Evolutionary conservation across 805 yeast genomes (phyloP).

Genomic region (Scheffersomyces coipomensis): DNA sequence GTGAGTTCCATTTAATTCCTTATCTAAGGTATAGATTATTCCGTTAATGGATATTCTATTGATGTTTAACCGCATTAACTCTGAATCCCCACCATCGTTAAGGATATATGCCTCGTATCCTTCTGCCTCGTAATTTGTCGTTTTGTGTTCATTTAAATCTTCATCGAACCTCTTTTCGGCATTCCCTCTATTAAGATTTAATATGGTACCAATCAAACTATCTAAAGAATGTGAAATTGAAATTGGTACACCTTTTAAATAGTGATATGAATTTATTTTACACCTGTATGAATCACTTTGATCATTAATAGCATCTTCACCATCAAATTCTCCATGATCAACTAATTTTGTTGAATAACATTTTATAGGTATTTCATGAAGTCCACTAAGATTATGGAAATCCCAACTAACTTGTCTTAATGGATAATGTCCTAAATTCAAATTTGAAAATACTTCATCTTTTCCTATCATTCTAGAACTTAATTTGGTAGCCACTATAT

Average conservation of each 20-base stretch:
- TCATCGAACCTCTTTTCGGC: slow-evolving; percentile 35
- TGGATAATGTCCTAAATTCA: slow-evolving; percentile 12
- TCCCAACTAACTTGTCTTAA: slow-evolving; percentile 28
- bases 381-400: slow-evolving; percentile 19
- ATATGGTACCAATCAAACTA: slow-evolving; percentile 27
- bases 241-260: slow-evolving; percentile 5
- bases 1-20: slow-evolving; percentile 40
- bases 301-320: slow-evolving; percentile 21
- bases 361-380: slow-evolving; percentile 22
- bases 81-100: slow-evolving; percentile 33
- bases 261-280: not conserved
- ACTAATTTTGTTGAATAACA: slow-evolving; percentile 32
- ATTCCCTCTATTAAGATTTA: slow-evolving; percentile 37
- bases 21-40: slow-evolving; percentile 30
- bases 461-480: slow-evolving; percentile 24
- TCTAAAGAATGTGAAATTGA: slow-evolving; percentile 36
- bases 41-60: slow-evolving; percentile 31
- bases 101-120: slow-evolving; percentile 7
- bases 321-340: slow-evolving; percentile 39
- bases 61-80: slow-evolving; percentile 13
- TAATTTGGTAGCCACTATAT: slow-evolving; percentile 47
- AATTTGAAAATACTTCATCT: slow-evolving; percentile 10
- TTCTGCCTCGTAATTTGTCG: no score
- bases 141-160: slow-evolving; percentile 14
- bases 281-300: not conserved